Evolutionary conservation across 2,329 filamentous ascomycete species (phyloP).

Genomic region (Aspergillus carbonarius): DNA sequence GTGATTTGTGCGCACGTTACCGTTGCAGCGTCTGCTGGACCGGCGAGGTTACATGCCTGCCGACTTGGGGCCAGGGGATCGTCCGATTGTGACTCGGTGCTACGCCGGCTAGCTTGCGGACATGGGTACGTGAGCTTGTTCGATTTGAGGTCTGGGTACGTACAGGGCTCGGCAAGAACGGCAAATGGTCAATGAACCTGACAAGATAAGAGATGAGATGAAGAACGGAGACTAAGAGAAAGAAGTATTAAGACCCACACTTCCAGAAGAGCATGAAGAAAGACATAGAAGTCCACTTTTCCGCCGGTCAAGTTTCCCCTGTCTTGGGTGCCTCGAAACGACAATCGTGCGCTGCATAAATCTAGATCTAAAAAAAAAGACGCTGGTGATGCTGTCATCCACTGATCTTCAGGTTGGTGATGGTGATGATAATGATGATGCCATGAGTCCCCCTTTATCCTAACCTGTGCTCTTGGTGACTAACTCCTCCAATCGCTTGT

Average conservation of each 20-base stretch:
- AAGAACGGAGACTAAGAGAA: neutral
- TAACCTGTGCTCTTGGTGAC: conserved; percentile 26
- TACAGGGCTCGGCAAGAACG: neutral
- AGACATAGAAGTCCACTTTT: neutral
- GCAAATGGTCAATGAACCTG: no score
- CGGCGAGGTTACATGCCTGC: conserved; percentile 18
- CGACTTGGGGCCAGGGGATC: neutral
- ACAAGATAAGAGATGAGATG: neutral
- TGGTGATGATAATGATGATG: neutral
- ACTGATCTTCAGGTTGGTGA: neutral
- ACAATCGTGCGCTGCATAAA: conserved; percentile 12
- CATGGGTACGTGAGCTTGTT: neutral
- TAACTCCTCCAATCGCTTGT: conserved; percentile 32
- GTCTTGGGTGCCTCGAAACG: neutral
- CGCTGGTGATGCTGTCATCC: conserved; percentile 26
- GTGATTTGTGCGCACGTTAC: conserved; percentile 7
- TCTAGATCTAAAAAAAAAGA: conserved; percentile 27
- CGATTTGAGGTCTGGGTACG: neutral
- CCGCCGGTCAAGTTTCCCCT: neutral
- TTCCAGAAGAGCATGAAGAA: neutral
- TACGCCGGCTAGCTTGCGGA: neutral
- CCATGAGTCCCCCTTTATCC: neutral
- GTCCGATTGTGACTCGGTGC: neutral
- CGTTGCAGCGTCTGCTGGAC: conserved; percentile 20
- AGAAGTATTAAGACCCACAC: neutral